Base-by-base conservation (phyloP, 805 yeast species). In the Danielozyma ontarioensis region DNA sequence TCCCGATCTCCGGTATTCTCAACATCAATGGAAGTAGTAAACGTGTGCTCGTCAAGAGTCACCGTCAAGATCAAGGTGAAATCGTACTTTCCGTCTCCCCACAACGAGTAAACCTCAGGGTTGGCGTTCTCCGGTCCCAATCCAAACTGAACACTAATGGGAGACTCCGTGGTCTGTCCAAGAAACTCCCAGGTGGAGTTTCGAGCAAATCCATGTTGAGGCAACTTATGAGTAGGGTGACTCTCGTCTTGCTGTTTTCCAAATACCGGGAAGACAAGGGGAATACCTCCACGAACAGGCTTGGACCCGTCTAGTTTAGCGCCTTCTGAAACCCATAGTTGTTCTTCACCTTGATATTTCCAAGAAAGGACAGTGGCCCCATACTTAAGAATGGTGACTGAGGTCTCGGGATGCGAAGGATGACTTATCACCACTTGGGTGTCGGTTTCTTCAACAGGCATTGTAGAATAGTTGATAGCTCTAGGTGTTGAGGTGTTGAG, bases 221-320 rank as follows among this genome's bases (percentile, higher is more conserved):
- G 97, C 43, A 93, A 72, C 23, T 72, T 57, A 32, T 66, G 69
- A 25, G 88, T 76, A 3, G 84, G 83, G 37, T 63, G 69, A 7
- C 35, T 17, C 35, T 65, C 70, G 5, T 73, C 68, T 21, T 70
- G 67, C 11, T 70, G 65, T 43, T 79, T 88, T 39, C 98, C 97
- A 50, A 84, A 84, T 2, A 82, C 85, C 2, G 98, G 98, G 72
- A 93, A 93, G 6, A 90, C 97, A 16, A 93, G 66, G 10, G 98
- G 98, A 33, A 93, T 85, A 32, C 98, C 98, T 44, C 98, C 98
- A 57, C 98, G 76, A 13, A 93, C 97, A 2, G 98, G 94, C 53
- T 83, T 84, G 28, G 90, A 64, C 8, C 97, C 97, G 52, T 93
- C 97, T 40, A 90, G 63, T 48, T 79, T 78, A 29, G 97, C 95